Evolutionary conservation across 2,329 filamentous ascomycete species (phyloP).

Genomic region (Anthostomella pinea): DNA sequence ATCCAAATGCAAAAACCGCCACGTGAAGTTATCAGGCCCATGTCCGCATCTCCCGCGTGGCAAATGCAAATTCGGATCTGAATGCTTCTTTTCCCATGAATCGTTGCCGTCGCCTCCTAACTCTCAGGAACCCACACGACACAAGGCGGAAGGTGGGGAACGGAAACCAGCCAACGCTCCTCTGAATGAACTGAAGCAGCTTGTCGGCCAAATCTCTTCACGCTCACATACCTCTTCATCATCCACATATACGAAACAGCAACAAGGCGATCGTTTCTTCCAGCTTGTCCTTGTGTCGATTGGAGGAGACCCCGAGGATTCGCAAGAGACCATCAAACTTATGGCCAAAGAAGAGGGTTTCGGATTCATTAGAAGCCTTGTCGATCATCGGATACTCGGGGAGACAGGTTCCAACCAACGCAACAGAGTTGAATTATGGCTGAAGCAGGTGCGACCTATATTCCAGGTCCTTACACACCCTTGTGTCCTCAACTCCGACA

Average conservation of each 20-base stretch:
- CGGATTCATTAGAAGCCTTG: conserved; percentile 24
- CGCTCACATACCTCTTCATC: conserved; percentile 2
- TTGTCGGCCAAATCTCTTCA: conserved; percentile 11
- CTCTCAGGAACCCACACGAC: not conserved
- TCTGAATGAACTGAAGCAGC: conserved; percentile 40
- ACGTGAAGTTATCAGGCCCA: conserved; percentile 6
- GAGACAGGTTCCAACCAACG: not conserved
- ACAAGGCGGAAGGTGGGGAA: not conserved
- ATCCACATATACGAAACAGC: too few species aligned
- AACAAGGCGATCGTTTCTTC: conserved; percentile 32
- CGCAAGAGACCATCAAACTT: conserved; percentile 28
- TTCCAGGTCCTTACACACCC: conserved; percentile 36
- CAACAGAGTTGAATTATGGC: conserved; percentile 21
- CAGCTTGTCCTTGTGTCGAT: conserved; percentile 28
- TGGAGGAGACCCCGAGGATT: conserved; percentile 29
- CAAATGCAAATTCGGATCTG: too few species aligned
- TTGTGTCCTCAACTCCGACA: conserved; percentile 34
- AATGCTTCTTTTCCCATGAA: too few species aligned
- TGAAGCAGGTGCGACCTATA: conserved; percentile 29
- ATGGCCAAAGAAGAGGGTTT: conserved; percentile 31
- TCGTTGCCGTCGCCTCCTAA: too few species aligned
- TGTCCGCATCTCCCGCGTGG: too few species aligned
- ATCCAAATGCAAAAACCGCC: conserved; percentile 11
- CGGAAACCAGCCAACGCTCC: conserved; percentile 13
- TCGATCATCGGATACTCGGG: conserved; percentile 22